Conservation (phyloP, 2,329 filamentous ascomycete genomes). For the Rhexocercosporidium sp. region DNA sequence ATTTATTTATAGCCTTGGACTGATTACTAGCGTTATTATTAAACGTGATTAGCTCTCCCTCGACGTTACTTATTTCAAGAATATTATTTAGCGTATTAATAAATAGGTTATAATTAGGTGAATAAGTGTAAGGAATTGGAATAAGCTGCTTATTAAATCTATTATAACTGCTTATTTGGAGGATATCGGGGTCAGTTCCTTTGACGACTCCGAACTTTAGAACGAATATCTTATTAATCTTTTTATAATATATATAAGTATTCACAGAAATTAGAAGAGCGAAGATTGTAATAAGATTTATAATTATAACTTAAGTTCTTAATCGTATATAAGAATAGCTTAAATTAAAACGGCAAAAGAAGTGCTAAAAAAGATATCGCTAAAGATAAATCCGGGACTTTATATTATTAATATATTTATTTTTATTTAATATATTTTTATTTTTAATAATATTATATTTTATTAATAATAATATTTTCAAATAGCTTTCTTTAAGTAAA, state of each 20-base stretch:
- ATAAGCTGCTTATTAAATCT: neutral
- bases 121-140: neutral
- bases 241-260: neutral
- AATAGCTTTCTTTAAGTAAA: neutral
- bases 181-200: neutral
- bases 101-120: neutral
- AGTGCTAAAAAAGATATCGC: neutral
- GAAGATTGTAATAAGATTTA: neutral
- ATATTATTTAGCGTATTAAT: neutral
- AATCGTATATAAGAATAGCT: neutral
- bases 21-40: neutral
- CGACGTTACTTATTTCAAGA: neutral
- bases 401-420: too few species aligned
- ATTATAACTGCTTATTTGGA: neutral
- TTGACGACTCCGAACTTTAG: neutral
- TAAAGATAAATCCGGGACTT: neutral
- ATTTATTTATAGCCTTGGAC: neutral
- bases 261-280: neutral
- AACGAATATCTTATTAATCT: neutral
- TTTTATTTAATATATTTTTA: too few species aligned
- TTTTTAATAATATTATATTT: too few species aligned
- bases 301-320: neutral
- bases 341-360: neutral
- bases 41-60: neutral
- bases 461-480: neutral